These are phyloP conservation scores for Globisporangium nodosum DNA, from an alignment of 352 stramenopile genomes.

Conservation along the genomic window DNA sequence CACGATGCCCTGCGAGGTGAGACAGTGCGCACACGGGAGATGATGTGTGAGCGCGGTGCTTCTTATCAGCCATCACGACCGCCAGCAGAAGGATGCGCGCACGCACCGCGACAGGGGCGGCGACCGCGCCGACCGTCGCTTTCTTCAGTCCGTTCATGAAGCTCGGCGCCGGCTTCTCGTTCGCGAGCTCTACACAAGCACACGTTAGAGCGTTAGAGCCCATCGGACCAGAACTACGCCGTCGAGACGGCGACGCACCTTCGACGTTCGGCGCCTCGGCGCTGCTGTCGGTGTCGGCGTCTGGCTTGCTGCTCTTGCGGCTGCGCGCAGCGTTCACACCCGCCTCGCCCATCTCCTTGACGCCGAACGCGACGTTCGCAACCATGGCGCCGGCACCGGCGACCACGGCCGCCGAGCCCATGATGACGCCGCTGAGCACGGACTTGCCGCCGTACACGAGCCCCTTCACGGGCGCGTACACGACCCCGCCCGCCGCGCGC, in stretches of 20 bases:
- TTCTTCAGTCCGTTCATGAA: conserved; percentile 87
- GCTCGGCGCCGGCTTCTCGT: conserved; percentile 66
- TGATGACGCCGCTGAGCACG: conserved; percentile 77
- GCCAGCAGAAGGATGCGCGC: background rate
- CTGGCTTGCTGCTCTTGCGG: conserved; percentile 47
- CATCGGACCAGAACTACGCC: background rate
- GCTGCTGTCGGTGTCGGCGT: conserved; percentile 37
- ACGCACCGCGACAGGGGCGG: conserved; percentile 73
- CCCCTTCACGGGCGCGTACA: conserved; percentile 81
- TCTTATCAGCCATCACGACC: background rate
- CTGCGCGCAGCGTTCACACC: conserved; percentile 71
- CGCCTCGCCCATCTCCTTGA: conserved; percentile 86
- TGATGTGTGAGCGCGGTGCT: background rate
- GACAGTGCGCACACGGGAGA: background rate
- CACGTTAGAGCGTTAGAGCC: background rate
- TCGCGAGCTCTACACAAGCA: conserved; percentile 19
- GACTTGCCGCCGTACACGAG: conserved; percentile 81
- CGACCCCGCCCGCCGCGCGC: conserved; percentile 64
- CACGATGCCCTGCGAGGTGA: conserved; percentile 46
- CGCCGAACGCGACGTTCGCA: conserved; percentile 70
- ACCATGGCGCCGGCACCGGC: conserved; percentile 76
- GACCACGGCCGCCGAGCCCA: conserved; percentile 75
- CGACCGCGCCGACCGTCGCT: conserved; percentile 74
- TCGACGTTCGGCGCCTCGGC: conserved; percentile 13
- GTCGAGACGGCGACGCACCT: background rate